Base-by-base conservation (phyloP, 169 alveolate genomes). In the Eimeria sp. region DNA sequence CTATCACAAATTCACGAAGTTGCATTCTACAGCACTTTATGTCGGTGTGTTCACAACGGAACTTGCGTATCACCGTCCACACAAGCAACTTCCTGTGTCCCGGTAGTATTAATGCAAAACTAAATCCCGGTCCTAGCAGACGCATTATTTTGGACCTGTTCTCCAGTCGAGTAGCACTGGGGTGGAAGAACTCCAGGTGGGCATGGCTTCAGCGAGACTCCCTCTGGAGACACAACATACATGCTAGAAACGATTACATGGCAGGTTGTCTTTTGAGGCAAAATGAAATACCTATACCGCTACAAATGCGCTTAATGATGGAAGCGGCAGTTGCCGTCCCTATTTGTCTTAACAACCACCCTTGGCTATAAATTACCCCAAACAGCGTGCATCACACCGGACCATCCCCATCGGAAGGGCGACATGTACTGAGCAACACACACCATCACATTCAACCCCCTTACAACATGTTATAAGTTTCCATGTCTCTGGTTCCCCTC, bases 391-490 rank as follows among this genome's bases (percentile, higher is more conserved):
- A 95, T 95, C 65, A 95, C 73, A 27, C 97, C 97, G 40, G 97
- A 95, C 94, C 92, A 95, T 7, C 94, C 92, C 97, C 97, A 95
- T 11, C 97, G 93, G 72, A 90, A 73, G 5, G 97, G 97, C 70
- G 97, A 84, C 61, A 95, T 34, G 54, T 95, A 95, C 97, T 95
- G 95, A 22, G 75, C 47, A 43, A 43, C 65, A 25, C 22, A 78
- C 11, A 51, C 67, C 63, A 78, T 13, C 88, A 51, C 63, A 78
- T 27, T 45, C 63, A 75, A 49, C 43, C 51, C 82, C 82, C 30
- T 43, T 47, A 20, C 45, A 47, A 76, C 45, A 76, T 10, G 82
- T 16, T 14, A 25, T 13, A 49, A 3, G 16, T 51, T 6, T 72
- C 30, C 49, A 72, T 30, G 3, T 3, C 40, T 34, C 82, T 22